Evolutionary conservation across 768 basidiomycete species (phyloP), one percentile per base, ranked within the genome.

Genomic region (Tricholoma sp.): DNA sequence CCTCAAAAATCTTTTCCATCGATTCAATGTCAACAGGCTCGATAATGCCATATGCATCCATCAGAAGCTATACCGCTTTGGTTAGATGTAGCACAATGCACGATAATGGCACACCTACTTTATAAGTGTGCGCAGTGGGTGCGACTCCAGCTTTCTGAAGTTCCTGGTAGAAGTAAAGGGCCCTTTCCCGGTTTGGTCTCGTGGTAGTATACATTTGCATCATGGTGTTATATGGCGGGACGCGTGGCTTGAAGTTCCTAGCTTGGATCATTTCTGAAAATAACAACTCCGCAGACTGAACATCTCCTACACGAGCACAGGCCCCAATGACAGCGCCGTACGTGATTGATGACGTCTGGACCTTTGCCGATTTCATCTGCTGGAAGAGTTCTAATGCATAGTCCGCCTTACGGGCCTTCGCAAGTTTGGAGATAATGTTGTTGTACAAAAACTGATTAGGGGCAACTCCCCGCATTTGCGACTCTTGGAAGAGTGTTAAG

Each of bases 161-260:
- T 65, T 82, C 76, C 50, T 88, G 67, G 69, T 89, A 89, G 69
- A 86, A 98, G 63, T 81, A 76, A 24, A 98, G 71, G 16, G 88
- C 90, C 49, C 85, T 81, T 24, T 80, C 80, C 53, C 94, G 83
- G 60, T 91, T 87, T 1, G 94, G 96, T 69, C 89, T 91, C n/a
- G 89, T 94, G 55, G 87, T 84, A 50, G 89, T 87, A 73, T 93
- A 94, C 64, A 96, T 78, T 70, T 99, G 97, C 83, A 99, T 98
- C 94, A 99, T 97, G 32, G 89, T 94, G 74, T 99, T 99, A 79
- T 86, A 99, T 0, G 96, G 96, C 18, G 96, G 97, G 0, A 97
- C 86, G 6, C 94, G 80, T 8, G 95, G 88, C 72, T 80, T 88
- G 79, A 94, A 98, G 63, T 86, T 88, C 34, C 71, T 76, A 58